phyloP scores from a whole-genome alignment of 345 rosid genomes.

The Dipteronia dyeriana region DNA sequence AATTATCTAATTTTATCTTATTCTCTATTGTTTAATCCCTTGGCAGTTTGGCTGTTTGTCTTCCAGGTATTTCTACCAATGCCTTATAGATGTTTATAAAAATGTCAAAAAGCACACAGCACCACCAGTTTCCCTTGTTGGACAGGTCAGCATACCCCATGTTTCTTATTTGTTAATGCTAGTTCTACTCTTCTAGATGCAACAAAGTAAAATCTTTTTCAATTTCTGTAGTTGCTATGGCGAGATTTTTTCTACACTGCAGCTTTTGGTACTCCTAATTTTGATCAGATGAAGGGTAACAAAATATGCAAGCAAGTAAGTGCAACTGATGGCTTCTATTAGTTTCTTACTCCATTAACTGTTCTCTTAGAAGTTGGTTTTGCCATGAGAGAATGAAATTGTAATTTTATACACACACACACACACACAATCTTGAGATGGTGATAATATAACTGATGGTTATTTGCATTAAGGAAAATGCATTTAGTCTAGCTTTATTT shows the following conservation, averaged over 20 bases:
- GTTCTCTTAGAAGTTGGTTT: background rate
- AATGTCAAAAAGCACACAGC: conserved; percentile 66
- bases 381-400: background rate
- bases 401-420: no score
- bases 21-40: conserved; percentile 23
- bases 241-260: conserved; percentile 90
- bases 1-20: background rate
- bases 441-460: background rate
- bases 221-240: conserved; percentile 67
- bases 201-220: conserved; percentile 23
- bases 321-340: conserved; percentile 3
- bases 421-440: no score
- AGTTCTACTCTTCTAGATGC: background rate
- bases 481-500: background rate
- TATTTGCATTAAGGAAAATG: background rate
- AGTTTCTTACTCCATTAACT: background rate
- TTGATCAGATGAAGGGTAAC: conserved; percentile 84
- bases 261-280: conserved; percentile 84
- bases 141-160: conserved; percentile 64
- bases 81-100: conserved; percentile 64
- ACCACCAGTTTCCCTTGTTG: conserved; percentile 94
- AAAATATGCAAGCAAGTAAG: conserved; percentile 87
- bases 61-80: conserved; percentile 89
- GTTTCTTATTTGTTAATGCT: conserved; percentile 1
- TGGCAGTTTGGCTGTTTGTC: conserved; percentile 97